Evolutionary conservation across 768 basidiomycete species (phyloP).

Genomic region (Tricholoma furcatifolium): DNA sequence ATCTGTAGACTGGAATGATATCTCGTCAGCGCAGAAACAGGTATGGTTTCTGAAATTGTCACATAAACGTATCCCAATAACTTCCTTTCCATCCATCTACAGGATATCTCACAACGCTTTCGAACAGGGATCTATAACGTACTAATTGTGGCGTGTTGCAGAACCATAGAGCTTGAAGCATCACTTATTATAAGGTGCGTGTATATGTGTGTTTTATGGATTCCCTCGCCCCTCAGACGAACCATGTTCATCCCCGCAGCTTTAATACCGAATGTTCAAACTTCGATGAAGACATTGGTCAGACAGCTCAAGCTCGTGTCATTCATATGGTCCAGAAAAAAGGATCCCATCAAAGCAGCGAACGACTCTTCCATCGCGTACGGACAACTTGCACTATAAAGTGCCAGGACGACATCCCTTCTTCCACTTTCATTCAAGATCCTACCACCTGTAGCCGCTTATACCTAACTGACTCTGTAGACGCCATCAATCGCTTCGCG

Average conservation of each 20-base stretch:
- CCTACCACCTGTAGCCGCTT: slow-evolving; percentile 62
- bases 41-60: slow-evolving; percentile 14
- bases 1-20: slow-evolving; percentile 38
- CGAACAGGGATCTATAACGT: slow-evolving; percentile 59
- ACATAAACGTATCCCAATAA: not conserved
- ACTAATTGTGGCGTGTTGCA: slow-evolving; percentile 54
- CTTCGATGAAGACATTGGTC: not conserved
- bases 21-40: slow-evolving; percentile 16
- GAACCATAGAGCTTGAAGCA: slow-evolving; percentile 60
- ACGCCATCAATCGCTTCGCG: slow-evolving; percentile 53
- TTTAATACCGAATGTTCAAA: slow-evolving; percentile 1
- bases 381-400: not conserved
- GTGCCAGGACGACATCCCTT: slow-evolving; percentile 35
- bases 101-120: slow-evolving; percentile 50
- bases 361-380: no score
- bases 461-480: slow-evolving; percentile 54
- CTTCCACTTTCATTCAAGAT: slow-evolving; percentile 48
- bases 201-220: not conserved
- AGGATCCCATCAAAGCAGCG: not conserved
- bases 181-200: slow-evolving; percentile 63
- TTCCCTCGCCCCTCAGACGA: not conserved
- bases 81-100: slow-evolving; percentile 18
- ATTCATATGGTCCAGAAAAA: slow-evolving; percentile 7
- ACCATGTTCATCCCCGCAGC: not conserved
- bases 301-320: not conserved